Evolutionary conservation across 768 basidiomycete genomes (phyloP), one percentile per base, ranked within the genome.

Genomic region (Suillus bovinus): DNA sequence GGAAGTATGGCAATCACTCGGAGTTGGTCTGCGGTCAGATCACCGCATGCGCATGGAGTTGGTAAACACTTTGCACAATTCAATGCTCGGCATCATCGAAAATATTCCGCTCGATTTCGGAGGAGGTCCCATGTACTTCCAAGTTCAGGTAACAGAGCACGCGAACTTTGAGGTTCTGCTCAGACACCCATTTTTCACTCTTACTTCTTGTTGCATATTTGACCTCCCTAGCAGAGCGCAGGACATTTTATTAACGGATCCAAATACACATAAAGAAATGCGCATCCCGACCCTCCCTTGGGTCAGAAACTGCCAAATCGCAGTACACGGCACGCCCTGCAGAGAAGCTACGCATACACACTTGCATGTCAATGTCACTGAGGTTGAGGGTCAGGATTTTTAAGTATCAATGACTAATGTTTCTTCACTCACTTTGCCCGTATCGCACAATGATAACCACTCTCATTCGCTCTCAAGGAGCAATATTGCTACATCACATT

Each of bases 61-160:
- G 0, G 42, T 44, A 0, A 44, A 44, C n/a, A 44, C 1, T 0
- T n/a, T 4, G 3, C 0, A 3, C 4, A 10, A 44, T 2, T 1
- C 42, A 0, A 44, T 2, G 1, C 9, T 44, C 0, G 42, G 42
- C 0, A 10, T 44, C 1, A 10, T 44, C 0, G 10, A 44, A 10
- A 44, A 44, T 10, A 2, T 44, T 5, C 42, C n/a, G 1, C n/a
- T 44, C 0, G 42, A 44, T 7, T 44, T 44, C 10, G n/a, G 42
- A 0, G 9, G 9, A 0, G n/a, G 42, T 0, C 42, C 42, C 0
- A 44, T 44, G 42, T 22, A 8, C n/a, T 22, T 44, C 42, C 42
- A 44, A 13, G n/a, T n/a, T 0, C 42, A 44, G 2, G 42, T 44
- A 1, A 22, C 20, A 0, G 10, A n/a, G 1, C 4, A 1, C 0